Conservation (phyloP, 2,329 filamentous ascomycete species). For the Alternaria panax region DNA sequence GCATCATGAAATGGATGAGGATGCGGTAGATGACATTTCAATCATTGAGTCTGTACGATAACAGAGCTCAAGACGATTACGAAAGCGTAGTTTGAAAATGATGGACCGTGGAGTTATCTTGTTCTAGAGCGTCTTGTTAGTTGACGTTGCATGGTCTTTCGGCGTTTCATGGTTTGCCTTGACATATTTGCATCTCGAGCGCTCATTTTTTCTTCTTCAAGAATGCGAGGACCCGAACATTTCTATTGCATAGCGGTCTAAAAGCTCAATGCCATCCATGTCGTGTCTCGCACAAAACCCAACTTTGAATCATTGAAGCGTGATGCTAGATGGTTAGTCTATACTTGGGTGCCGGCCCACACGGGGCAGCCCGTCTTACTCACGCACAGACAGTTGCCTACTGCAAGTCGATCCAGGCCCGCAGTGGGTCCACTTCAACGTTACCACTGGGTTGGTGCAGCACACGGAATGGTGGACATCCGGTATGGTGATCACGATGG, state of each 20-base stretch:
- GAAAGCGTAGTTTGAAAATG: not conserved
- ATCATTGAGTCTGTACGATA: conserved; percentile 38
- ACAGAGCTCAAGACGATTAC: conserved; percentile 4
- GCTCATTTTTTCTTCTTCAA: not conserved
- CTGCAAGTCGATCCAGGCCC: conserved; percentile 1
- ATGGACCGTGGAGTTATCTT: conserved; percentile 6
- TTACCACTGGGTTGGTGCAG: not conserved
- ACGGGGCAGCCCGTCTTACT: not conserved
- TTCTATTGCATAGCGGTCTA: conserved; percentile 24
- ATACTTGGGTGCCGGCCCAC: not conserved
- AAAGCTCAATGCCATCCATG: not conserved
- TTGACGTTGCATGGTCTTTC: conserved; percentile 27
- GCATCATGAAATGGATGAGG: conserved; percentile 30
- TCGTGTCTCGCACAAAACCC: not conserved
- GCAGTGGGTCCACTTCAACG: not conserved
- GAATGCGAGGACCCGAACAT: conserved; percentile 20
- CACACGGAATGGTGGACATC: not conserved
- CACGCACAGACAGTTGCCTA: conserved; percentile 3
- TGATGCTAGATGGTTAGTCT: not conserved
- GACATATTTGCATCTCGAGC: conserved; percentile 6
- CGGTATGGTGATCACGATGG: not conserved
- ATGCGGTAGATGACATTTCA: conserved; percentile 38
- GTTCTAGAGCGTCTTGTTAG: not conserved
- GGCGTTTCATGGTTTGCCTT: conserved; percentile 24
- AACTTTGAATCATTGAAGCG: not conserved